Evolutionary conservation across 2,329 filamentous ascomycete genomes (phyloP), one percentile per base, ranked within the genome.

Genomic region (Pestalotiopsis sp.): DNA sequence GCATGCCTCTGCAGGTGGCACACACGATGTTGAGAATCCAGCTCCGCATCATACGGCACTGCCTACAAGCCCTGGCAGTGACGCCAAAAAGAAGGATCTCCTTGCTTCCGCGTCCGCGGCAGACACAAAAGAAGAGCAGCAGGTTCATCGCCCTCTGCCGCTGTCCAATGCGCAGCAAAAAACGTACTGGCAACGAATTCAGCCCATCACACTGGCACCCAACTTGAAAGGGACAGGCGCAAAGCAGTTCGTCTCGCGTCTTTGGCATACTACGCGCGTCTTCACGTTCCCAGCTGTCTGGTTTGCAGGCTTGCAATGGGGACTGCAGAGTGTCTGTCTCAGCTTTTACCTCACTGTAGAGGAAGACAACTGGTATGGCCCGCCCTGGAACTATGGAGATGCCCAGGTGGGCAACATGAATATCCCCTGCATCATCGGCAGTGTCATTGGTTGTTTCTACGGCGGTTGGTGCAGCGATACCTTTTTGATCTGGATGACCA

Each of bases 341-440:
- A 86, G 85, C 1, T 89, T 90, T 74, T 88, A 89, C 70, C 79
- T 88, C 39, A 89, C 87, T 0, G 82, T 89, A 1, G 82, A 88
- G 73, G 85, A 89, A 72, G 86, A 88, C 70, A 84, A 84, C 71
- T 89, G 86, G 84, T 84, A 83, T 31, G 82, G 78, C 0, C 75
- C 78, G 6, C 87, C 87, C 0, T 88, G 84, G 83, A 83, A 87
- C 74, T 89, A 89, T 74, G 79, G 77, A 49, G 82, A 87, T 68
- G 81, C 82, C 1, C 82, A 82, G 2, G 84, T 87, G 2, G 86
- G 85, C 2, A 84, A 88, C 69, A 88, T 88, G 87, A 88, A 87
- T 71, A 78, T 88, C 1, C 86, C 87, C 0, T 86, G 82, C 6
- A 73, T 87, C 3, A 86, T 87, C 61, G 85, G 87, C 6, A 85